Percentiles rank a stretch among this genome's conserved stretches.
phyloP scores from a whole-genome alignment of 108 stramenopile species.

The Parietichytrium sp. region DNA sequence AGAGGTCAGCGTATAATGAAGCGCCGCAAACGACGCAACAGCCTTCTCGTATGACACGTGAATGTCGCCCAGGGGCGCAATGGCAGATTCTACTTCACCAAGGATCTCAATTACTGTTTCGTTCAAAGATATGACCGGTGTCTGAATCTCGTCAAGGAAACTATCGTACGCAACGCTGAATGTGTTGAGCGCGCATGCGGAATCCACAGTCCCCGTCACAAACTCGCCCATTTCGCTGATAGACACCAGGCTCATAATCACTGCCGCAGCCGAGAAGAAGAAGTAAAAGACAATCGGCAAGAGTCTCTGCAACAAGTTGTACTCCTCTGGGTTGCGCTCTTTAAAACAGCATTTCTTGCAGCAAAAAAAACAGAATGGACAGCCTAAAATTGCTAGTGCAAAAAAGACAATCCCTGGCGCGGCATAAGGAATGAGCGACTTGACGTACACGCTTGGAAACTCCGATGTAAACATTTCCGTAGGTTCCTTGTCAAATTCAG shows the following conservation, averaged over 20 bases:
- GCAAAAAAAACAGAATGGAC: slow-evolving; percentile 30
- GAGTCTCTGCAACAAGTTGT: not conserved
- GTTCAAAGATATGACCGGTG: not conserved
- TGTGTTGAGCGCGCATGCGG: not conserved
- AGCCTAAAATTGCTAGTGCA: not conserved
- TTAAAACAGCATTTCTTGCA: slow-evolving; percentile 30
- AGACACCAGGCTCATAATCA: not conserved
- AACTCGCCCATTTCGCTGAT: not conserved
- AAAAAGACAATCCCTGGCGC: not conserved
- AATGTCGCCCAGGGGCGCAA: not conserved
- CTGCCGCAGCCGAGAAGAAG: not conserved
- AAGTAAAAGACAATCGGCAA: not conserved
- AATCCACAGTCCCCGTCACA: not conserved
- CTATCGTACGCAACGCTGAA: not conserved
- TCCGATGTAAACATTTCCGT: too few species aligned
- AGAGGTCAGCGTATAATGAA: not conserved
- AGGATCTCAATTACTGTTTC: not conserved
- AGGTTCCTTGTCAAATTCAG: too few species aligned
- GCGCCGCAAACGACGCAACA: not conserved
- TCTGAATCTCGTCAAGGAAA: not conserved
- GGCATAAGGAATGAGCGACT: not conserved
- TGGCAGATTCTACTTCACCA: not conserved
- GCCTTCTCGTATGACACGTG: not conserved
- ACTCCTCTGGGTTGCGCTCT: not conserved
- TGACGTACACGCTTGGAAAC: not conserved